Percentiles rank a stretch among this genome's conserved stretches.
Conservation (phyloP, 176 grass and related monocot species). For the Ampelocalamus luodianensis region DNA sequence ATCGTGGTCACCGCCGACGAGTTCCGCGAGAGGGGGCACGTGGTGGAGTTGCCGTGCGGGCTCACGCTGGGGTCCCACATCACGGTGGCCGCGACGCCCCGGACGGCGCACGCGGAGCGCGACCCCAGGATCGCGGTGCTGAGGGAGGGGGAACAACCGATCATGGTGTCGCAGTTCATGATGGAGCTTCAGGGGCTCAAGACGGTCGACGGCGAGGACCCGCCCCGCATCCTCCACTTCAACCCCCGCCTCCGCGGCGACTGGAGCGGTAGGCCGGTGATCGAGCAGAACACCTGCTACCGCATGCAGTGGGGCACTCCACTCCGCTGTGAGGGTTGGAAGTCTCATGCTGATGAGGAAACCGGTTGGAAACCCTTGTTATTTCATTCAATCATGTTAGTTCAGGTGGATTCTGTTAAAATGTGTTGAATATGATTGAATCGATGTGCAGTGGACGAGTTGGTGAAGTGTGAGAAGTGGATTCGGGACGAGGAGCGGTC, state of each 20-base stretch:
- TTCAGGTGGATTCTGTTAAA: not conserved
- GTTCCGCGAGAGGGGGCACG: conserved; percentile 57
- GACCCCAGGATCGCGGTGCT: conserved; percentile 76
- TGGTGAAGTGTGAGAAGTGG: conserved; percentile 93
- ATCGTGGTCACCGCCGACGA: conserved; percentile 59
- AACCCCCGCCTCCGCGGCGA: conserved; percentile 82
- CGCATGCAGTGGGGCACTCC: conserved; percentile 92
- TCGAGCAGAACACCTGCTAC: conserved; percentile 98
- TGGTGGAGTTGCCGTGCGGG: conserved; percentile 83
- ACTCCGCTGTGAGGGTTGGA: conserved; percentile 72
- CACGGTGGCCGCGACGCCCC: conserved; percentile 78
- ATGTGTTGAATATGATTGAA: conserved; percentile 55
- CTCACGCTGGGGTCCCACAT: conserved; percentile 82
- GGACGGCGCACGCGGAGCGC: conserved; percentile 58
- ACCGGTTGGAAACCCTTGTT: conserved; percentile 18
- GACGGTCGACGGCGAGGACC: conserved; percentile 84
- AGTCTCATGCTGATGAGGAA: conserved; percentile 80
- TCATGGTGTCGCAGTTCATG: conserved; percentile 99
- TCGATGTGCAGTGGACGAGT: conserved; percentile 65
- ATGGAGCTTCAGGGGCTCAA: conserved; percentile 90
- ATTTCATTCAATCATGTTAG: conserved; percentile 3
- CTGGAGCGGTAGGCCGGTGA: conserved; percentile 84
- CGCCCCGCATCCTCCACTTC: conserved; percentile 90
- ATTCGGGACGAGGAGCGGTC: conserved; percentile 64
- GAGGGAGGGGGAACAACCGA: conserved; percentile 62